Percentiles rank a stretch among this genome's conserved stretches.
Conservation (phyloP, 495 filamentous ascomycete species). For the Evernia prunastri region DNA sequence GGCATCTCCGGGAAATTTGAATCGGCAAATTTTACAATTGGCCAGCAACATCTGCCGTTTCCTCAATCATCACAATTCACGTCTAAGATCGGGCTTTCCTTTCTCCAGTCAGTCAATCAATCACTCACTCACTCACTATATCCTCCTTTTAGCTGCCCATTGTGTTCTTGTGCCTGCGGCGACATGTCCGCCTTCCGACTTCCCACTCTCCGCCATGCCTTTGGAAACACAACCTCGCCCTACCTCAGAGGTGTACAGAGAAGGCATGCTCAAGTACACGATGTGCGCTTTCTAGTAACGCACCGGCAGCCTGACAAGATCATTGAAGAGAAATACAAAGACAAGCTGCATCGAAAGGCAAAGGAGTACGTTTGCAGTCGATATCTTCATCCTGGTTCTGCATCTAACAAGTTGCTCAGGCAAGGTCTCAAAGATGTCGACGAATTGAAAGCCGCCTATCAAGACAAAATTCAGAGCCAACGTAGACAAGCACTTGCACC, state of each 20-base stretch:
- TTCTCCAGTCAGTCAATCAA: background rate
- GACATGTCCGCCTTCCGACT: slow-evolving; percentile 30
- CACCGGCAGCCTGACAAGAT: slow-evolving; percentile 56
- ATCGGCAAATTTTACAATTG: no score
- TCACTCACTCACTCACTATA: no score
- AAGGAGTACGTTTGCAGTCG: slow-evolving; percentile 47
- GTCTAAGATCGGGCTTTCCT: no score
- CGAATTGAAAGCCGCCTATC: slow-evolving; percentile 73
- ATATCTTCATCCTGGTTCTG: background rate
- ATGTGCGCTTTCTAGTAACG: slow-evolving; percentile 79
- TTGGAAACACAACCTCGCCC: slow-evolving; percentile 25
- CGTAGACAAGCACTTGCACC: slow-evolving; percentile 51
- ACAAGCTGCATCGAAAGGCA: slow-evolving; percentile 80
- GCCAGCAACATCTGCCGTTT: no score
- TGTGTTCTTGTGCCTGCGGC: background rate
- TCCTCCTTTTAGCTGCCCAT: background rate
- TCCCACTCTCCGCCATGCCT: slow-evolving; percentile 28
- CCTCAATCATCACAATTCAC: no score
- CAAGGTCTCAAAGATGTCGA: slow-evolving; percentile 68
- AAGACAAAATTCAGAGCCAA: slow-evolving; percentile 67
- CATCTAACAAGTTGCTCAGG: slow-evolving; percentile 33
- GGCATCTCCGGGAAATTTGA: no score
- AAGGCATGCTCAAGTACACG: slow-evolving; percentile 86
- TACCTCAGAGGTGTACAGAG: slow-evolving; percentile 47
- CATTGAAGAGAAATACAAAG: slow-evolving; percentile 68